These are phyloP conservation scores for Fusarium tricinctum DNA, from an alignment of 2,329 filamentous ascomycete species.

Conservation along the genomic window DNA sequence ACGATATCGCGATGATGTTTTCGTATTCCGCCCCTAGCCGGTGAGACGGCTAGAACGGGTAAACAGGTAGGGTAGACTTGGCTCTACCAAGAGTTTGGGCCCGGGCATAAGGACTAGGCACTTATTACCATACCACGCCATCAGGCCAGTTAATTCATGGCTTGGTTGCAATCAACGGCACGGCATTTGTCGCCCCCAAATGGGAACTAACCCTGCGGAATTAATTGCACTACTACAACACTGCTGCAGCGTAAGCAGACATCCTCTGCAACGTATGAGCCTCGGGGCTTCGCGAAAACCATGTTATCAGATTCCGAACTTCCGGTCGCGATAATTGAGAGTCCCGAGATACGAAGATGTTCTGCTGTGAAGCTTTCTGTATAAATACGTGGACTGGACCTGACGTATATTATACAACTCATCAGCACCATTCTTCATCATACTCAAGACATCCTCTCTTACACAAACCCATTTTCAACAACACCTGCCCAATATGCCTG, in stretches of 20 bases:
- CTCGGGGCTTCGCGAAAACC: neutral
- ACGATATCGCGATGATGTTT: neutral
- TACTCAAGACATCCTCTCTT: neutral
- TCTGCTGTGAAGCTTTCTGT: neutral
- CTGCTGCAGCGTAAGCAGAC: neutral
- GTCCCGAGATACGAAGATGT: neutral
- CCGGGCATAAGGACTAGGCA: neutral
- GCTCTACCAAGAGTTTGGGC: neutral
- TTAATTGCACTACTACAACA: neutral
- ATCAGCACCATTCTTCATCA: neutral
- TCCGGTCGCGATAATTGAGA: neutral
- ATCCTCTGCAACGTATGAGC: neutral
- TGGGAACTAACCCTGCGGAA: neutral
- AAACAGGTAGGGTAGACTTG: neutral
- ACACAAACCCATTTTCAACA: neutral
- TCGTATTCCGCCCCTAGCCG: neutral
- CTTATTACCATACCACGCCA: neutral
- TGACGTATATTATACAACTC: neutral
- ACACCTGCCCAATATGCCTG: neutral
- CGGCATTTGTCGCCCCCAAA: neutral
- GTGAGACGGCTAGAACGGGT: neutral
- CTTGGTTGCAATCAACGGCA: neutral
- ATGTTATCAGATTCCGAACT: neutral
- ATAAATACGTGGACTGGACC: neutral
- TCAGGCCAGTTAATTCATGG: no score